Conservation (phyloP, 2,329 filamentous ascomycete genomes). For the Zasmidium citrigriseum region DNA sequence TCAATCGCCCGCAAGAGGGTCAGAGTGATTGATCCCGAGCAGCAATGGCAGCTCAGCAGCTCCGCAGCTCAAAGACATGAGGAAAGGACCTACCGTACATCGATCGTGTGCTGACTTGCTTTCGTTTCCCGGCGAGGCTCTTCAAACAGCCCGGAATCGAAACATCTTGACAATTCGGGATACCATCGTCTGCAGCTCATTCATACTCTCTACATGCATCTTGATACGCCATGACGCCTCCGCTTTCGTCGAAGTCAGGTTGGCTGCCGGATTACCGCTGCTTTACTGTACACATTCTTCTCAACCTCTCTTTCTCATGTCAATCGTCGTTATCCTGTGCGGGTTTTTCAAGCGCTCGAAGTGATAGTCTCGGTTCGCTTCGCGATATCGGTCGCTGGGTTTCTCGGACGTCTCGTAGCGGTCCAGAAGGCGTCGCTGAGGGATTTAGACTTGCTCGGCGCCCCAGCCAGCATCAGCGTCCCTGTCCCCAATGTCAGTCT, state of each 20-base stretch:
- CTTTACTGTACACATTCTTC: not conserved
- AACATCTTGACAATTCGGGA: not conserved
- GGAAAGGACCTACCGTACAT: too few relatives aligned
- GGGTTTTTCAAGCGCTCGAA: not conserved
- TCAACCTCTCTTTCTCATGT: not conserved
- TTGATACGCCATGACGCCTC: constrained; percentile 4
- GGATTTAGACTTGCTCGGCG: constrained; percentile 53
- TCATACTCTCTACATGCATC: constrained; percentile 10
- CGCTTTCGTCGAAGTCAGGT: constrained; percentile 3
- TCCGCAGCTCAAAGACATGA: too few relatives aligned
- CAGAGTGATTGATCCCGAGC: too few relatives aligned
- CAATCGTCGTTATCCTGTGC: not conserved
- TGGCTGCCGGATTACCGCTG: not conserved
- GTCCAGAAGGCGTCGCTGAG: not conserved
- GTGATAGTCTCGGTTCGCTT: not conserved
- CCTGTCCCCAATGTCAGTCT: constrained; percentile 29
- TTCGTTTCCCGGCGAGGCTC: too few relatives aligned
- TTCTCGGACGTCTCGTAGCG: not conserved
- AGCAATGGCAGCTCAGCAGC: too few relatives aligned
- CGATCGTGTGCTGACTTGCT: too few relatives aligned
- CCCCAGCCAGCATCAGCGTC: constrained; percentile 57
- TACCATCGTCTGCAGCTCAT: not conserved
- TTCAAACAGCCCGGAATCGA: too few relatives aligned
- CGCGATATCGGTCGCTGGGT: not conserved
- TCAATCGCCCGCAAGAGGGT: too few relatives aligned